phyloP scores from a whole-genome alignment of 441 rosid genomes.

The Erodium moschatum region DNA sequence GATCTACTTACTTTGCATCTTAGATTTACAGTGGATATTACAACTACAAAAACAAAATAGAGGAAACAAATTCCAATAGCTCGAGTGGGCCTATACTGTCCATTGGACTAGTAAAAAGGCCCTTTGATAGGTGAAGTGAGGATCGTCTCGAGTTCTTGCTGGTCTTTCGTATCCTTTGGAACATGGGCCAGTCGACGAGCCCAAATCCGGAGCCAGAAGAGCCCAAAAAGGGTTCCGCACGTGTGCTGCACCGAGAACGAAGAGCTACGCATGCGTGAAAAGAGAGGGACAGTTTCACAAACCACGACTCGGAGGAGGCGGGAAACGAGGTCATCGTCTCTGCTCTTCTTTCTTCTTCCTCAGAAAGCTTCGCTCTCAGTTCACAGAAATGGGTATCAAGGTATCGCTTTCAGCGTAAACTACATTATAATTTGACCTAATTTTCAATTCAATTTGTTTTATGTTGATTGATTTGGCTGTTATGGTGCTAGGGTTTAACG shows the following conservation, averaged over 20 bases:
- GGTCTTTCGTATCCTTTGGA: too few relatives aligned
- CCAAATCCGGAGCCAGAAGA: background rate
- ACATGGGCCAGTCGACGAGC: background rate
- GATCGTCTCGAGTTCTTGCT: too few relatives aligned
- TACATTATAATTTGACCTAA: background rate
- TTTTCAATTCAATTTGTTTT: background rate
- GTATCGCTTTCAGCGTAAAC: background rate
- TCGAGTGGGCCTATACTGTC: too few relatives aligned
- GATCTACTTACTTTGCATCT: too few relatives aligned
- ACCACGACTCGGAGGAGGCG: background rate
- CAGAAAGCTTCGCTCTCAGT: background rate
- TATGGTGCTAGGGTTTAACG: constrained; percentile 58
- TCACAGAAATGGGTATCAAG: constrained; percentile 1
- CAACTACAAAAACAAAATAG: too few relatives aligned
- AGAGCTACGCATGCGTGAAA: background rate
- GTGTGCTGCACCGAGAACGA: too few relatives aligned
- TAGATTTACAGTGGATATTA: too few relatives aligned
- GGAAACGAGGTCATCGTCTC: background rate
- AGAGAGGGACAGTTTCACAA: background rate
- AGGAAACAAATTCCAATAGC: too few relatives aligned
- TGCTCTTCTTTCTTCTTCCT: background rate
- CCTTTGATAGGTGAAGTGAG: too few relatives aligned
- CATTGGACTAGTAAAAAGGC: too few relatives aligned
- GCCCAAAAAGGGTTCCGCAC: background rate
- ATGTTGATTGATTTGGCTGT: background rate